Evolutionary conservation across 2,329 filamentous ascomycete genomes (phyloP), one percentile per base, ranked within the genome.

Genomic region (Aaosphaeria arxii): DNA sequence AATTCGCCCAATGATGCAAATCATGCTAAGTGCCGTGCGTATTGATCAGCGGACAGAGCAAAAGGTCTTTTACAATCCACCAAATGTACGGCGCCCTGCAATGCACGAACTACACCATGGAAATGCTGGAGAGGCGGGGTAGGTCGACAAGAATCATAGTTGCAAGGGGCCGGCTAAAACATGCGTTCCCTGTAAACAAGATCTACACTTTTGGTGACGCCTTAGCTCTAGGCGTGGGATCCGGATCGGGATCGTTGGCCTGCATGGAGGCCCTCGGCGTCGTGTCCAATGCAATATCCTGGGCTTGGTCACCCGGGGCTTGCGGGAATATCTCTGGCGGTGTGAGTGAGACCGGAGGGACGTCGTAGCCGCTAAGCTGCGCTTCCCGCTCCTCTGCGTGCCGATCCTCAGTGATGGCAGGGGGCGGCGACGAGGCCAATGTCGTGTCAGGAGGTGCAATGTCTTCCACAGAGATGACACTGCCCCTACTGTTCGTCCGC

Each of bases 401-500:
- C 30, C 54, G 61, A 30, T 74, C 72, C 49, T 76, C 73, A 2
- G 65, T 61, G 38, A 75, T 76, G 29, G 58, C 64, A 9, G 70
- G 69, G n/a, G 70, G 70, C 3, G 69, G 70, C 11, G 67, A 68
- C 4, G 66, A 69, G 7, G 63, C 56, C 11, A 72, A 56, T 4
- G 58, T 55, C 2, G 64, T 62, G 6, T 72, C 68, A 11, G 63
- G 54, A 5, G 57, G 58, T 13, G 65, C 56, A 44, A 73, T 54
- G 42, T 78, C 75, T 40, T 78, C 76, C 30, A 74, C 66, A 6
- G 75, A 77, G 41, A 79, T 72, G 38, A 78, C 82, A 62, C 91
- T 96, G 43, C 95, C 92, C 59, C 92, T 87, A 63, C 90, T 96
- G 68, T 96, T 95, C 17, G 92, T 95, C 42, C 92, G 85, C 89